Evolutionary conservation across 257 asterid genomes (phyloP), one percentile per base, ranked within the genome.

Genomic region (Handroanthus guayacan): DNA sequence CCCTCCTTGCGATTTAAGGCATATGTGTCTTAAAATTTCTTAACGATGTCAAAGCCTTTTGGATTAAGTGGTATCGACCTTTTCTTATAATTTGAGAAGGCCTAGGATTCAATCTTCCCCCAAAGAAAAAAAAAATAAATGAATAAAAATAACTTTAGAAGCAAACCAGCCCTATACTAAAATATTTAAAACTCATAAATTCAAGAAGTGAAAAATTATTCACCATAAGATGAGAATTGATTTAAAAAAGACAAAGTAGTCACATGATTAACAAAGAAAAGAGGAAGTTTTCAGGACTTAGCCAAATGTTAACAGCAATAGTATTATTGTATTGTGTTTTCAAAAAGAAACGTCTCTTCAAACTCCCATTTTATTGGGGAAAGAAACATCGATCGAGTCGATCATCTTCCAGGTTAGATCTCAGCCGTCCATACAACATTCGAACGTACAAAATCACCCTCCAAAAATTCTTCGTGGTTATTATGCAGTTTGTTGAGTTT

Each of bases 361-460:
- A 64, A 72, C 79, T 79, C 80, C 83, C 79, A 61, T 25, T 67
- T 74, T 67, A 68, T 79, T 41, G 83, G 83, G 76, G 76, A 79
- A 44, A 11, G 67, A 44, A 16, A 4, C 58, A 13, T 0, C 31
- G 31, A 51, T 13, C 45, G 8, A 3, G 6, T 5, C 17, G 48
- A 55, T 17, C 44, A 75, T 17, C 13, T 79, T 61, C 70, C 65
- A 65, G 65, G 48, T 36, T 38, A 55, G 69, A 66, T 72, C 71
- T 79, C 79, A 63, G 56, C 74, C 74, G 55, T 78, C 17, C 43
- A 71, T 58, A 10, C 52, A 48, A 61, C 11, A 75, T 76, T 34
- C 69, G 8, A 44, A 44, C 1, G 52, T 36, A 60, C 76, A 25
- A 60, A 51, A 54, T 31, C 4, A 0, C 6, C 43, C 52, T 25